phyloP scores from a whole-genome alignment of 805 yeast species.

The Kuraishia floccosa region DNA sequence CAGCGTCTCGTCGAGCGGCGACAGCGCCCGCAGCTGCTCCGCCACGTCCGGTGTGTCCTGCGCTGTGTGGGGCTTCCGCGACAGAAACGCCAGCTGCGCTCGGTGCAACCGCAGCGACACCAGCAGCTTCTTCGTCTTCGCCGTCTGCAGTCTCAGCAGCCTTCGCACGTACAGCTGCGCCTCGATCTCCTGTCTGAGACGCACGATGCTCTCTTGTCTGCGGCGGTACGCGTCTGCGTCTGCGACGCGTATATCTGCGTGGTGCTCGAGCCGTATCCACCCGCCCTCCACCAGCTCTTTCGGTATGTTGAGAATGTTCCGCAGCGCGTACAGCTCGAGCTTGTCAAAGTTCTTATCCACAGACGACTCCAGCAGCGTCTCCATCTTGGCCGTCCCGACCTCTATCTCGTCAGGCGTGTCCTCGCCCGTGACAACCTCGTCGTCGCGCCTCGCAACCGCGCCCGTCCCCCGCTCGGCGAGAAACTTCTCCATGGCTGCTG shows the following conservation, averaged over 20 bases:
- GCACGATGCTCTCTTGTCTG: conserved; percentile 5
- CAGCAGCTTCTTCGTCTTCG: background rate
- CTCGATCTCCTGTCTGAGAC: conserved; percentile 3
- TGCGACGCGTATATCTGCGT: conserved; percentile 25
- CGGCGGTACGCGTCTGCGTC: too few relatives aligned
- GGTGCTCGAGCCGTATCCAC: conserved; percentile 58
- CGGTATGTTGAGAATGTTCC: conserved; percentile 71
- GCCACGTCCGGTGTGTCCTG: background rate
- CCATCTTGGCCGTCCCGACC: conserved; percentile 73
- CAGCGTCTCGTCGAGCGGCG: conserved; percentile 2
- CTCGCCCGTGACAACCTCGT: background rate
- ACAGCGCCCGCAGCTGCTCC: background rate
- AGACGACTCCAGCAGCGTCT: conserved; percentile 59
- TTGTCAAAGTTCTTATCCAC: conserved; percentile 80
- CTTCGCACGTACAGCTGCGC: conserved; percentile 3
- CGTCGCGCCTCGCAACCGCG: conserved; percentile 1
- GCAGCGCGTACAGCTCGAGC: conserved; percentile 67
- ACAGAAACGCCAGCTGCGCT: background rate
- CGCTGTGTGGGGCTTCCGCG: background rate
- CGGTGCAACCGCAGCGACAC: background rate
- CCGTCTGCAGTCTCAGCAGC: conserved; percentile 1
- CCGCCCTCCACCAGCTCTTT: conserved; percentile 52
- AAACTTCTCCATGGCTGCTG: conserved; percentile 65
- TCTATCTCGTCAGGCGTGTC: conserved; percentile 36
- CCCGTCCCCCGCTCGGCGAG: conserved; percentile 21